Evolutionary conservation across 2,329 filamentous ascomycete genomes (phyloP).

Genomic region (Saccharata proteae): DNA sequence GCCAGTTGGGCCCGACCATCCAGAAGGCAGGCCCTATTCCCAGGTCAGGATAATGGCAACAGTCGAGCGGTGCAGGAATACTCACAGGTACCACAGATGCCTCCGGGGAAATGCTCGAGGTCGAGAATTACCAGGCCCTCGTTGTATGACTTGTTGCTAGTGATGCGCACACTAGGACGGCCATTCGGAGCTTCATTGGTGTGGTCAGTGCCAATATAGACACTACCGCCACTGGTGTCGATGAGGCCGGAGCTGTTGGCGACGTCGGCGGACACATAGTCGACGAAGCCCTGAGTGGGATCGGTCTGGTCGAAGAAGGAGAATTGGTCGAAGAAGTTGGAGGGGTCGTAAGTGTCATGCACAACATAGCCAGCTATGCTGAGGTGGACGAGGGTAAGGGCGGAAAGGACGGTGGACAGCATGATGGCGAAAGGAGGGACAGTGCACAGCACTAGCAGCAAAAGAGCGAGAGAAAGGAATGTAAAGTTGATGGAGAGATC

Average conservation of each 20-base stretch:
- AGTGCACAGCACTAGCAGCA: slow-evolving; percentile 2
- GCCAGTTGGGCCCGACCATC: slow-evolving; percentile 27
- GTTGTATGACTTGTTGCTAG: slow-evolving; percentile 34
- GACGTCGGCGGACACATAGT: slow-evolving; percentile 27
- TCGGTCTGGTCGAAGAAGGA: slow-evolving; percentile 26
- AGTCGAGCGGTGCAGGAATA: no score
- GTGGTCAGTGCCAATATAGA: slow-evolving; percentile 36
- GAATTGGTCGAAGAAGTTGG: slow-evolving; percentile 25
- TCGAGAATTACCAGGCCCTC: slow-evolving; percentile 37
- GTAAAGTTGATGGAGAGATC: slow-evolving; percentile 3
- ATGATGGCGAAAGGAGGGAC: slow-evolving; percentile 14
- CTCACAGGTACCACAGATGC: slow-evolving; percentile 38
- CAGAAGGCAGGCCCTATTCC: slow-evolving; percentile 33
- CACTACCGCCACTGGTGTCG: slow-evolving; percentile 19
- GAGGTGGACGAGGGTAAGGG: slow-evolving; percentile 20
- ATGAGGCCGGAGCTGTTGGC: slow-evolving; percentile 30
- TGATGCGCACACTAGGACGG: slow-evolving; percentile 35
- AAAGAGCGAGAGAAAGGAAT: slow-evolving; percentile 2
- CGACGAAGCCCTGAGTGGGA: slow-evolving; percentile 30
- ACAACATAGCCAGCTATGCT: slow-evolving; percentile 24
- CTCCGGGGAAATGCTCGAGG: slow-evolving; percentile 39
- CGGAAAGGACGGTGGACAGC: slow-evolving; percentile 23
- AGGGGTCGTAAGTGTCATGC: slow-evolving; percentile 11
- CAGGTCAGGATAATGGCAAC: no score
- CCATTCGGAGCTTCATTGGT: slow-evolving; percentile 25